Evolutionary conservation across 768 basidiomycete species (phyloP).

Genomic region (Auricularia cornea): DNA sequence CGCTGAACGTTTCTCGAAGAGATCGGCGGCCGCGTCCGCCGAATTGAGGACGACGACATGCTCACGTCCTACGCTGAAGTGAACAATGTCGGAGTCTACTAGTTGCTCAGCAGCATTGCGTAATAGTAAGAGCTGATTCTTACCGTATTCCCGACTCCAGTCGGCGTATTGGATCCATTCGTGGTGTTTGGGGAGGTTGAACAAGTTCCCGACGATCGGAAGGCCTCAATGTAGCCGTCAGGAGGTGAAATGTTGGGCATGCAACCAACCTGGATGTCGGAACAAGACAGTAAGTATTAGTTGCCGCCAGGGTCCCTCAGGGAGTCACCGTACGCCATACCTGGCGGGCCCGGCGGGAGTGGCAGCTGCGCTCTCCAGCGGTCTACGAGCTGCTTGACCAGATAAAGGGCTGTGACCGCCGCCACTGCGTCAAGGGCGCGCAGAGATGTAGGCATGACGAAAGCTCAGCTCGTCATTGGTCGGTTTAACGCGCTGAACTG

Average conservation of each 20-base stretch:
- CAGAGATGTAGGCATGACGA: background rate
- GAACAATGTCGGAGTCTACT: background rate
- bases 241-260: background rate
- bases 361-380: background rate
- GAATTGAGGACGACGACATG: conserved; percentile 31
- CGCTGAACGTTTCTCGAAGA: conserved; percentile 33
- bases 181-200: conserved; percentile 33
- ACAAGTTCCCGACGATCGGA: conserved; percentile 48
- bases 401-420: background rate
- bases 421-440: background rate
- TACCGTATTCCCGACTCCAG: conserved; percentile 33
- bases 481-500: too few species aligned
- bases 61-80: background rate
- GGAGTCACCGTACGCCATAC: background rate
- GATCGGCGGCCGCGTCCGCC: conserved; percentile 27
- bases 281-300: background rate
- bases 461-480: too few species aligned
- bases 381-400: background rate
- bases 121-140: conserved; percentile 3
- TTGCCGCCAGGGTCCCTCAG: too few species aligned
- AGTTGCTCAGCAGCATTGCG: background rate
- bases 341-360: background rate
- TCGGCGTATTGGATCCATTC: conserved; percentile 34
- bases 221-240: conserved; percentile 8
- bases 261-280: background rate